These are phyloP conservation scores for Monosporascus sp. DNA, from an alignment of 2,329 filamentous ascomycete species.

Conservation along the genomic window DNA sequence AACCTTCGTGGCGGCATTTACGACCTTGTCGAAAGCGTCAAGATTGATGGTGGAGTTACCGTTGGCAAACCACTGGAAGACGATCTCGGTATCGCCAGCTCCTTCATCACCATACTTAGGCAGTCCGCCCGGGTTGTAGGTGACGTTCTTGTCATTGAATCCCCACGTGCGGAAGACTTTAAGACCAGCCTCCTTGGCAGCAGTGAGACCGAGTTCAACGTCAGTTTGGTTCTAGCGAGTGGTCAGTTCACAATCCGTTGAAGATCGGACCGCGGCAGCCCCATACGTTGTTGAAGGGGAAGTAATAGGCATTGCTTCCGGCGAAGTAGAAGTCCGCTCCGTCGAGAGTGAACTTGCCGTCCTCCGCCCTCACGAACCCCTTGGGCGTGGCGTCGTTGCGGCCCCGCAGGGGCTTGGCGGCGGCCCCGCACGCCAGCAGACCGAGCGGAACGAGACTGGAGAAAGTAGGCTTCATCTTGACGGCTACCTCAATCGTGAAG, in stretches of 20 bases:
- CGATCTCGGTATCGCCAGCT: constrained; percentile 37
- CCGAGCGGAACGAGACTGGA: constrained; percentile 6
- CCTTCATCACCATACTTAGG: constrained; percentile 48
- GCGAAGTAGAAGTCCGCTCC: constrained; percentile 53
- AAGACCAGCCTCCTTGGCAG: constrained; percentile 17
- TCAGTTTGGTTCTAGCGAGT: constrained; percentile 34
- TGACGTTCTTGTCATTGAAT: constrained; percentile 52
- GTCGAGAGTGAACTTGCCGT: constrained; percentile 46
- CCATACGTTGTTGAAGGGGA: constrained; percentile 47
- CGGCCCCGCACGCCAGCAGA: constrained; percentile 6
- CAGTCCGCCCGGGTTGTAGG: constrained; percentile 38
- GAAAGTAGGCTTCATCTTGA: constrained; percentile 6
- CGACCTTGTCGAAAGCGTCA: constrained; percentile 45
- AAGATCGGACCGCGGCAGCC: background rate
- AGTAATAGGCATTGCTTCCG: constrained; percentile 53
- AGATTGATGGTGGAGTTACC: constrained; percentile 40
- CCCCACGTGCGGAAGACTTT: constrained; percentile 53
- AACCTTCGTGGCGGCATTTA: constrained; percentile 41
- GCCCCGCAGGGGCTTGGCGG: constrained; percentile 6
- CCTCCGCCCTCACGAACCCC: constrained; percentile 46
- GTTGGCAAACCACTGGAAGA: constrained; percentile 42
- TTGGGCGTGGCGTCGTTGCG: constrained; percentile 10
- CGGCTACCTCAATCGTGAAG: too few species aligned
- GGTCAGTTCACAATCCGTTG: background rate
- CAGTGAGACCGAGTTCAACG: constrained; percentile 16